Evolutionary conservation across 2,329 filamentous ascomycete species (phyloP).

Genomic region (Colletotrichum liriopes): DNA sequence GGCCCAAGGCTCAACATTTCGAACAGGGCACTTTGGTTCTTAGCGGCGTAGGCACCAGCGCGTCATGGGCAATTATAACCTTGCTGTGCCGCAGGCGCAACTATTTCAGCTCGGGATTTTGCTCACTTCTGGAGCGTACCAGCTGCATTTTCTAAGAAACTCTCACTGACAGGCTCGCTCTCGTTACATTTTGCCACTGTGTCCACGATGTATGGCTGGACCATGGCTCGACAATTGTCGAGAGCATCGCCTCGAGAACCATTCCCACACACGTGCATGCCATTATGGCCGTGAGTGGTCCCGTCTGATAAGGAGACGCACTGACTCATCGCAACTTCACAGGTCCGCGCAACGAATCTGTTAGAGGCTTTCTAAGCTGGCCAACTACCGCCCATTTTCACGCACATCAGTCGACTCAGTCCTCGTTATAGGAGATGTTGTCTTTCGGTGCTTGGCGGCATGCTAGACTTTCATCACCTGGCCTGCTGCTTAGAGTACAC

Average conservation of each 20-base stretch:
- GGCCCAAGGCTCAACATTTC: background rate
- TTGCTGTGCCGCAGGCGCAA: background rate
- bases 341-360: constrained; percentile 6
- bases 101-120: background rate
- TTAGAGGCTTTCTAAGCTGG: background rate
- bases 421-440: background rate
- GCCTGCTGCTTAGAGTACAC: background rate
- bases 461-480: constrained; percentile 1
- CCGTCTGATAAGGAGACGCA: background rate
- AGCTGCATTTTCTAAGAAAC: background rate
- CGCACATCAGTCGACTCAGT: background rate
- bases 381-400: background rate
- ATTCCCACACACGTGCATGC: constrained; percentile 7
- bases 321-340: background rate
- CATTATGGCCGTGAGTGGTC: background rate
- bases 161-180: background rate
- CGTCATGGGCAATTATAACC: too few relatives aligned
- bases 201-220: constrained; percentile 3
- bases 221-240: background rate
- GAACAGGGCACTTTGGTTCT: background rate
- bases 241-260: background rate
- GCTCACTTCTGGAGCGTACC: background rate
- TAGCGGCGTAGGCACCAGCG: background rate
- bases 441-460: background rate
- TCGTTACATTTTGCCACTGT: background rate